Evolutionary conservation across 1,284 basidiomycete species (phyloP), one percentile per base, ranked within the genome.

Genomic region (Ceratobasidium theobromae): DNA sequence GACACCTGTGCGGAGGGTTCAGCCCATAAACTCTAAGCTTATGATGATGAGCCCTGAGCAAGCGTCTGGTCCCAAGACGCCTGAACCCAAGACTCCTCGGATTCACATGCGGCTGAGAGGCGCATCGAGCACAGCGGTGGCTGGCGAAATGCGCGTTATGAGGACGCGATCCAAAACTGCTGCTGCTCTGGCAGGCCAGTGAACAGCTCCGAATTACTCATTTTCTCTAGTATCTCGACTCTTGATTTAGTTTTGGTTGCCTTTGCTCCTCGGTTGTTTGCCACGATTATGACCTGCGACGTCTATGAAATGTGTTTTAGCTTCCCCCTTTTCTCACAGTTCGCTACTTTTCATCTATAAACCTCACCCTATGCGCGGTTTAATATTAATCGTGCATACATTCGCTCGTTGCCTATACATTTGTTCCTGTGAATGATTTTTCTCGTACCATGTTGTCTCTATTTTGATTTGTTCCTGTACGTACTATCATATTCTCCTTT

Each of bases 91-190:
- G 32, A 62, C 57, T 5, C 57, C 57, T 18, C 57, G 33, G 33
- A 30, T 30, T 16, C 57, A 33, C 18, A 40, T 32, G 1, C 32
- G 46, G 9, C 18, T 40, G 32, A 51, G 43, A 3, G 21, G 27
- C 48, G 48, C 21, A 5, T 51, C 48, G 8, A 12, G 8, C 48
- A 35, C 55, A 5, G 40, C 55, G 2, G 28, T 21, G 27, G 55
- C 33, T 5, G 32, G 18, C 25, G 45, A 49, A 51, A 28, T 51
- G 12, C 57, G 57, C n/a, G 46, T 40, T 6, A 62, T 62, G 43
- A 62, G 32, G 57, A 62, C 57, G 2, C 57, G 57, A 35, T 62
- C 57, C 45, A 62, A 62, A 48, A 62, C 45, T 5, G 46, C 57
- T 2, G 41, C 43, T 30, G 28, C 21, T 23, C 54, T 38, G 35